Conservation (phyloP, 2,329 filamentous ascomycete species). For the Neurospora sp. region DNA sequence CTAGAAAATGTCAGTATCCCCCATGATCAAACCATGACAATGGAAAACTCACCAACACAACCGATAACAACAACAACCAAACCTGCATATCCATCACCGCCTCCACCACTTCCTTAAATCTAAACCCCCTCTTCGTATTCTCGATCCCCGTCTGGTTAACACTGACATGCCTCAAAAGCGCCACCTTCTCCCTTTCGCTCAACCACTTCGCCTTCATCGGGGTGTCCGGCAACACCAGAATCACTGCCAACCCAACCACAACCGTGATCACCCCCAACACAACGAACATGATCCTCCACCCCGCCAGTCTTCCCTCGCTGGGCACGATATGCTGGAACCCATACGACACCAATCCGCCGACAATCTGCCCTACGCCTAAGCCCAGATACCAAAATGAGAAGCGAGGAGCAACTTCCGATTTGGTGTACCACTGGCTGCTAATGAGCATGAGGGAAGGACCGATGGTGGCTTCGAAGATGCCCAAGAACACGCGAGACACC, state of each 20-base stretch:
- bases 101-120: constrained; percentile 41
- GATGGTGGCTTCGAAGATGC: constrained; percentile 51
- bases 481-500: constrained; percentile 46
- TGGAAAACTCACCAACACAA: constrained; percentile 32
- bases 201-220: constrained; percentile 35
- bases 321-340: constrained; percentile 42
- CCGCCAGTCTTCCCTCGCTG: constrained; percentile 22
- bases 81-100: constrained; percentile 41
- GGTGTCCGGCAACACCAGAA: constrained; percentile 38
- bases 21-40: too few relatives aligned
- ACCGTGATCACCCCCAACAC: constrained; percentile 36
- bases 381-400: constrained; percentile 54
- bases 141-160: constrained; percentile 50
- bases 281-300: constrained; percentile 43
- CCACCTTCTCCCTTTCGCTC: constrained; percentile 30
- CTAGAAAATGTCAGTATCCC: constrained; percentile 16
- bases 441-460: constrained; percentile 52
- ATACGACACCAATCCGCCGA: constrained; percentile 37
- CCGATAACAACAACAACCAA: constrained; percentile 38
- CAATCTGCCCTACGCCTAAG: constrained; percentile 47
- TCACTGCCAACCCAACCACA: constrained; percentile 29
- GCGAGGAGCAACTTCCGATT: constrained; percentile 46
- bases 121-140: constrained; percentile 37
- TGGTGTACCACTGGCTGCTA: constrained; percentile 49
- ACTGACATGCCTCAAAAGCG: constrained; percentile 42